phyloP scores from a whole-genome alignment of 805 yeast genomes.

The Dipodascus geniculatus region DNA sequence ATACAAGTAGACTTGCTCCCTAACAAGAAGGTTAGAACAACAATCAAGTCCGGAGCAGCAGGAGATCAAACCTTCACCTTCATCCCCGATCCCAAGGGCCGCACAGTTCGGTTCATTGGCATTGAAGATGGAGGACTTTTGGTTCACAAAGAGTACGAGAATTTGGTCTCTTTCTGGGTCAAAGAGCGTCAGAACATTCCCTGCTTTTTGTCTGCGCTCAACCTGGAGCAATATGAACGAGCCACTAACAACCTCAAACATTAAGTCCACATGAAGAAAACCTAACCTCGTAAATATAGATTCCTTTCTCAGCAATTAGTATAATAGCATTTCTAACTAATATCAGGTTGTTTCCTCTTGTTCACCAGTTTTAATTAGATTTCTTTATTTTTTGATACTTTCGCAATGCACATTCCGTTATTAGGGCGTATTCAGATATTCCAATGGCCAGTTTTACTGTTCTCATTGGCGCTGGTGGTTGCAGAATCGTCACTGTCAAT shows the following conservation, averaged over 20 bases:
- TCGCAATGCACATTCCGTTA: slow-evolving; percentile 20
- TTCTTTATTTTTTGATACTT: background rate
- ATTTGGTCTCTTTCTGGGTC: slow-evolving; percentile 55
- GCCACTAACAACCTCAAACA: slow-evolving; percentile 11
- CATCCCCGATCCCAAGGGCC: slow-evolving; percentile 35
- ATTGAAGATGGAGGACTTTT: slow-evolving; percentile 15
- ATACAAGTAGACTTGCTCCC: slow-evolving; percentile 57
- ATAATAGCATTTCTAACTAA: background rate
- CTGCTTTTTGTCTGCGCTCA: slow-evolving; percentile 66
- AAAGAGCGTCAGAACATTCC: slow-evolving; percentile 58
- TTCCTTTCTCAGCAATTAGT: background rate
- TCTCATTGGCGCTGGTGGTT: slow-evolving; percentile 22
- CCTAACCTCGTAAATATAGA: background rate
- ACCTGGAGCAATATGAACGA: slow-evolving; percentile 49
- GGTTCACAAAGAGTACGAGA: slow-evolving; percentile 28
- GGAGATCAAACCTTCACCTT: slow-evolving; percentile 39
- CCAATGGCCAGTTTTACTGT: slow-evolving; percentile 25
- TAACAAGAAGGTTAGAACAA: slow-evolving; percentile 43
- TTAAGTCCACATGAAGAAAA: background rate
- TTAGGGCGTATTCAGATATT: slow-evolving; percentile 21
- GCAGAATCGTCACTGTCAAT: slow-evolving; percentile 21
- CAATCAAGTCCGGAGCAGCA: slow-evolving; percentile 33
- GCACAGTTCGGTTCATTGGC: slow-evolving; percentile 37
- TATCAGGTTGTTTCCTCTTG: background rate
- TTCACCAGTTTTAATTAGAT: background rate